These are phyloP conservation scores for Starmerella vitae DNA, from an alignment of 805 yeast genomes.

Conservation along the genomic window DNA sequence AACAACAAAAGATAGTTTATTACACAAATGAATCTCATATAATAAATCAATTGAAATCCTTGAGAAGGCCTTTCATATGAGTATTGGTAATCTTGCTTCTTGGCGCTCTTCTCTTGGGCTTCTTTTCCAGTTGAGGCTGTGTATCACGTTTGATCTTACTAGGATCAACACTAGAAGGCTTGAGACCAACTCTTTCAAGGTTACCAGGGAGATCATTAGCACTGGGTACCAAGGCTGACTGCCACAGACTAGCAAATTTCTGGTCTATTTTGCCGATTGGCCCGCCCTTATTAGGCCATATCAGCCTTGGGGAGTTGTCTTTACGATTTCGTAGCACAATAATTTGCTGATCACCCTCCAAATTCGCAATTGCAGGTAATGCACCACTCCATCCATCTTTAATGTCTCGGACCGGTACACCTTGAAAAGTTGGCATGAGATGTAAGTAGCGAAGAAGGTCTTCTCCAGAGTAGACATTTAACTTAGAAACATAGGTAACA, in stretches of 20 bases:
- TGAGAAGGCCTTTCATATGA: conserved; percentile 90
- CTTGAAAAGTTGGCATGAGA: conserved; percentile 75
- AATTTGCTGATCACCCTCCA: conserved; percentile 65
- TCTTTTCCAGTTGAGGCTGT: conserved; percentile 43
- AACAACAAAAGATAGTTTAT: too few relatives aligned
- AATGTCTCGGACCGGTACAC: conserved; percentile 64
- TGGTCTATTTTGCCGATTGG: conserved; percentile 58
- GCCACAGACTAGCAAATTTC: conserved; percentile 77
- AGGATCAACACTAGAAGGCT: conserved; percentile 98
- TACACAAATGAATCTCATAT: too few relatives aligned
- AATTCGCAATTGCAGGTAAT: conserved; percentile 56
- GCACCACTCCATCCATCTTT: conserved; percentile 95
- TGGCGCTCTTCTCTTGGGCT: conserved; percentile 77
- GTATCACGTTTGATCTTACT: conserved; percentile 58
- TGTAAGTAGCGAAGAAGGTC: conserved; percentile 63
- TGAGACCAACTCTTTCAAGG: conserved; percentile 70
- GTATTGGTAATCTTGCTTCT: conserved; percentile 90
- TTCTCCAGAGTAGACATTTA: conserved; percentile 68
- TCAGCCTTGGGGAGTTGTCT: conserved; percentile 81
- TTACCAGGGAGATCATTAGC: conserved; percentile 67
- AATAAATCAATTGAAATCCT: conserved; percentile 46
- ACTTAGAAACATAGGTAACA: conserved; percentile 76
- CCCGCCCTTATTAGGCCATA: conserved; percentile 83
- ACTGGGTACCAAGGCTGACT: conserved; percentile 61
- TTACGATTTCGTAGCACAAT: conserved; percentile 81